Base-by-base conservation (phyloP, 2,329 filamentous ascomycete genomes). In the Cytospora schulzeri region DNA sequence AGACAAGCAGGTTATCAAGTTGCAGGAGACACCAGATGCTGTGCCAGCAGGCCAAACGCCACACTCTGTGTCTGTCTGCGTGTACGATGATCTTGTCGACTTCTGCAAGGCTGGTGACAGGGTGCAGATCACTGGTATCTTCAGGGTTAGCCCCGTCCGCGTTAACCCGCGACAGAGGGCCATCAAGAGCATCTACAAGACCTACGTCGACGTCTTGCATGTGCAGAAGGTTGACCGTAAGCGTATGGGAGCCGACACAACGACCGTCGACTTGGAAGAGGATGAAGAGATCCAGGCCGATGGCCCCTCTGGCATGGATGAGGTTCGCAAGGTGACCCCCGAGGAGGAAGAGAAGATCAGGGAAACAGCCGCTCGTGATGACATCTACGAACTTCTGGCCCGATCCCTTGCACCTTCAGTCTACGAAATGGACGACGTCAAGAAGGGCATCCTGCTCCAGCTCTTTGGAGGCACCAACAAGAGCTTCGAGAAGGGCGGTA, bases 391-490 rank as follows among this genome's bases (percentile, higher is more conserved):
- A 26, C 85, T 99, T 28, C 86, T 99, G 4, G 86, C 95, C 22
- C 88, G 94, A 45, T 98, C 94, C 1, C 82, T 99, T 31, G 95
- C 95, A 2, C 95, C 95, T 17, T 97, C 93, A 66, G 90, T 99
- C 72, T 97, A 96, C 79, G 95, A 99, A 77, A 91, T 96, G 88
- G 95, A 99, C 70, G 95, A 99, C 72, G 93, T 98, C 56, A 99
- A 99, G 83, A 99, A 99, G 79, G 95, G 95, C 14, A 97, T 99
- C 67, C 82, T 99, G 14, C 87, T 99, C 4, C 95, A 99, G 73
- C 86, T 99, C 50, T 99, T 99, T 74, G 94, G 95, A 45, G 95
- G 95, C 63, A 97, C 95, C 38, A 99, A 99, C 82, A 99, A 99
- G 80, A 92, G 91, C 0, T 99, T 99, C 76, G 87, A 96, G 65